Base-by-base conservation (phyloP, 257 asterid species). In the Ocimum tenuiflorum region DNA sequence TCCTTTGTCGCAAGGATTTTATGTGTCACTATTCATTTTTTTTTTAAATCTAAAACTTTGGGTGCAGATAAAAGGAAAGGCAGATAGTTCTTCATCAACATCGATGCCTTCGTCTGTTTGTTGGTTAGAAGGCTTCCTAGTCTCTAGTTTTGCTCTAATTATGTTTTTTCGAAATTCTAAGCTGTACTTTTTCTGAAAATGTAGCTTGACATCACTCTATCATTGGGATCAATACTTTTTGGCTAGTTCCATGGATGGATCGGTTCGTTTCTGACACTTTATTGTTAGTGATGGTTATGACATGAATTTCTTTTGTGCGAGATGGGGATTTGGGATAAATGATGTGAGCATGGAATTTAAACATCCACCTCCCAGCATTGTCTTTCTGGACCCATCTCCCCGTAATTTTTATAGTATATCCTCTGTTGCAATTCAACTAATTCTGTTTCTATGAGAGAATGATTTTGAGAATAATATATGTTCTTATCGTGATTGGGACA, bases 171-270 rank as follows among this genome's bases (percentile, higher is more conserved):
- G 12, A 12, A 36, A 43, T 85, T 77, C 50, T 77, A 85, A 89
- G 77, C 75, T 83, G 81, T 60, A 57, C 67, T 24, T 64, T 23
- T 57, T 67, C 57, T 68, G 65, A 27, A 20, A 50, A 60, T 82
- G 70, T 75, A 92, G 97, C 81, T 86, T 94, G 91, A 39, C 73
- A 61, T 75, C 90, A 5, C 94, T 94, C 74, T 68, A 35, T 72
- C 79, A 36, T 50, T 78, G 82, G 81, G 96, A 88, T 70, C 92
- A 86, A 49, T 88, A 84, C 80, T 88, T 88, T 77, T 61, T 88
- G 80, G 96, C 96, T 62, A 90, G 99, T 82, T 86, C 99, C 73
- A 86, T 94, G 96, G 95, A 94, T 79, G 97, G 99, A 78, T 88
- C 88, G 77, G 99, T 92, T 61, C 81, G 98, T 86, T 71, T 74